Conservation (phyloP, 176 grass and related monocot genomes). For the Oryza meridionalis region DNA sequence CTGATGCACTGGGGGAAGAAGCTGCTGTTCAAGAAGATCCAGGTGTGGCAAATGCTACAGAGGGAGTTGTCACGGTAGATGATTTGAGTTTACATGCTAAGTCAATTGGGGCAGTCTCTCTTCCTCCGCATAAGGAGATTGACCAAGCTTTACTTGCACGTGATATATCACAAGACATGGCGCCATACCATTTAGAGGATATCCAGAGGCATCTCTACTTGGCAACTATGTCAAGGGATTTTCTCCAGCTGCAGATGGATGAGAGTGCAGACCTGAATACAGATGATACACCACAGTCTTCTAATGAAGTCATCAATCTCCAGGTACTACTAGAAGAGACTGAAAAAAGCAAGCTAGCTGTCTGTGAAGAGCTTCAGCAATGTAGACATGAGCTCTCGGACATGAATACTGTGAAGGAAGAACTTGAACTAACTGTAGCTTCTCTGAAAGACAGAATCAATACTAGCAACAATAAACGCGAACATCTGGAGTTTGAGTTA, state of each 20-base stretch:
- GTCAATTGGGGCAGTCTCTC: neutral
- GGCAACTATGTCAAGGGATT: slow-evolving; percentile 63
- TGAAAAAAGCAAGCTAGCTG: slow-evolving; percentile 49
- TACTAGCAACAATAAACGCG: slow-evolving; percentile 45
- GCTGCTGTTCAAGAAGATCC: slow-evolving; percentile 46
- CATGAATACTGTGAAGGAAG: slow-evolving; percentile 48
- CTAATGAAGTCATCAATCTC: slow-evolving; percentile 53
- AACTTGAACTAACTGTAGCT: slow-evolving; percentile 53
- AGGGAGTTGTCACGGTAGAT: slow-evolving; percentile 36
- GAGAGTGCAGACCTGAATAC: slow-evolving; percentile 52
- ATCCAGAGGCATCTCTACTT: slow-evolving; percentile 66
- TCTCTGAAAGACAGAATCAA: slow-evolving; percentile 52
- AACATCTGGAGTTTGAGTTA: slow-evolving; percentile 60
- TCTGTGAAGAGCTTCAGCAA: slow-evolving; percentile 56
- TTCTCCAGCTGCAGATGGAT: slow-evolving; percentile 72
- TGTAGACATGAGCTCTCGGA: slow-evolving; percentile 66
- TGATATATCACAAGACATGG: neutral
- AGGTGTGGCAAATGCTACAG: slow-evolving; percentile 26
- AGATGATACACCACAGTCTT: slow-evolving; percentile 44
- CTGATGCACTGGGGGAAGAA: slow-evolving; percentile 33
- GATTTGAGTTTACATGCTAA: slow-evolving; percentile 37
- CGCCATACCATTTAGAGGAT: slow-evolving; percentile 52
- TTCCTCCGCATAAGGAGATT: slow-evolving; percentile 23
- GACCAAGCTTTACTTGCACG: slow-evolving; percentile 34
- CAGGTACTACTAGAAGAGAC: slow-evolving; percentile 54